Evolutionary conservation across 768 basidiomycete species (phyloP).

Genomic region (Trametes gibbosa): DNA sequence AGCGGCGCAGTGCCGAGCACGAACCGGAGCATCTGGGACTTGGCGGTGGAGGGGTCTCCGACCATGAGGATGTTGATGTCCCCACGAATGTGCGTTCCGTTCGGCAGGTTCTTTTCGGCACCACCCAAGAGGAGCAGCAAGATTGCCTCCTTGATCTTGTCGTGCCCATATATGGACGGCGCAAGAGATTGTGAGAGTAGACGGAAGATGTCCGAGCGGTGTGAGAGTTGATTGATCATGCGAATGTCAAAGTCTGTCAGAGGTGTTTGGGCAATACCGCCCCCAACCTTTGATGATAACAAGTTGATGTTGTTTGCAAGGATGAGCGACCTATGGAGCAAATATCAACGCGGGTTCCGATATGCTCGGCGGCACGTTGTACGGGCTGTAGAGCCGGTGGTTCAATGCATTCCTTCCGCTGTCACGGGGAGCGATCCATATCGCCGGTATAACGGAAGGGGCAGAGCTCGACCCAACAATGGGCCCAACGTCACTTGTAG

Average conservation of each 20-base stretch:
- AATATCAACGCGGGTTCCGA: no score
- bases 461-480: background rate
- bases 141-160: constrained; percentile 93
- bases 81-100: constrained; percentile 98
- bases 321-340: constrained; percentile 71
- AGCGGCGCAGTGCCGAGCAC: constrained; percentile 94
- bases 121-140: constrained; percentile 92
- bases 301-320: constrained; percentile 94
- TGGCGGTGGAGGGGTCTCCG: constrained; percentile 98
- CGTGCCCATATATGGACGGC: constrained; percentile 95
- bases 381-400: background rate
- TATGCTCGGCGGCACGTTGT: no score
- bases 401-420: background rate
- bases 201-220: constrained; percentile 80
- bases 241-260: constrained; percentile 94
- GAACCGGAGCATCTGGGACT: constrained; percentile 94
- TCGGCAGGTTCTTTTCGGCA: constrained; percentile 94
- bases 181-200: constrained; percentile 94
- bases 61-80: constrained; percentile 99
- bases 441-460: background rate
- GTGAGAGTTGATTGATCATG: constrained; percentile 90
- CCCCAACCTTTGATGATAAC: constrained; percentile 91
- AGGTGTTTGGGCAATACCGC: constrained; percentile 89
- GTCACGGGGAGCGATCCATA: background rate
- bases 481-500: background rate